Percentiles rank a stretch among this genome's conserved stretches.
phyloP scores from a whole-genome alignment of 148 eudicot species.

The Rheum nobile region DNA sequence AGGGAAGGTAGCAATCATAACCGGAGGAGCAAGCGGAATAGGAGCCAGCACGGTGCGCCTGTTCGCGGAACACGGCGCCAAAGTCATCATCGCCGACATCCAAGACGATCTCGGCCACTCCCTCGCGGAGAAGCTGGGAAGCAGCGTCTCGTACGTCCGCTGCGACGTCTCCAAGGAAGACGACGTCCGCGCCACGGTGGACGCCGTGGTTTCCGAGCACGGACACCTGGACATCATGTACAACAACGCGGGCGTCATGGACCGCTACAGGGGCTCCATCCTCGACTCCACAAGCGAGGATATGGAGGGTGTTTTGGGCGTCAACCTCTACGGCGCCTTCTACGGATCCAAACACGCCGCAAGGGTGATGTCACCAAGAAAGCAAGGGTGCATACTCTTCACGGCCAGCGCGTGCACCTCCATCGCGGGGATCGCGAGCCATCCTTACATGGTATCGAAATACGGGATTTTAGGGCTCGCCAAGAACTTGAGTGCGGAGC shows the following conservation, averaged over 20 bases:
- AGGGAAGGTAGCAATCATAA: slow-evolving; percentile 70
- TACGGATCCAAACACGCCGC: slow-evolving; percentile 53
- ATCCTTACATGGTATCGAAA: slow-evolving; percentile 31
- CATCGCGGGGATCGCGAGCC: slow-evolving; percentile 24
- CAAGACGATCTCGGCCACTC: slow-evolving; percentile 30
- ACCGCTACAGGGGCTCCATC: slow-evolving; percentile 16
- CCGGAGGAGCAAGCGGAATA: slow-evolving; percentile 77
- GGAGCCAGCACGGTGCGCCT: slow-evolving; percentile 44
- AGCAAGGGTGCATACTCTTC: slow-evolving; percentile 39
- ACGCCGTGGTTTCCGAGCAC: slow-evolving; percentile 17
- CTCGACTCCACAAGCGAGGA: slow-evolving; percentile 15
- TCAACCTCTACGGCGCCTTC: slow-evolving; percentile 37
- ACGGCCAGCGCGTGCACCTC: slow-evolving; percentile 27
- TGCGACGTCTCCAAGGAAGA: slow-evolving; percentile 43
- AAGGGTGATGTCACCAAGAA: slow-evolving; percentile 30
- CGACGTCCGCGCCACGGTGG: slow-evolving; percentile 14
- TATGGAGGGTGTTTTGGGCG: slow-evolving; percentile 23
- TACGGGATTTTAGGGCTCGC: slow-evolving; percentile 33
- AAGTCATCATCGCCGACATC: slow-evolving; percentile 64
- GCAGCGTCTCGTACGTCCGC: slow-evolving; percentile 22
- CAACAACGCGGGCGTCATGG: slow-evolving; percentile 33
- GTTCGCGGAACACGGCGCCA: slow-evolving; percentile 57
- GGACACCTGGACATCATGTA: slow-evolving; percentile 38
- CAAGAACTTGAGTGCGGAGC: slow-evolving; percentile 31
- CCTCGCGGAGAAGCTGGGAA: slow-evolving; percentile 23